phyloP scores from a whole-genome alignment of 345 rosid species.

The Lepidium aucheri region DNA sequence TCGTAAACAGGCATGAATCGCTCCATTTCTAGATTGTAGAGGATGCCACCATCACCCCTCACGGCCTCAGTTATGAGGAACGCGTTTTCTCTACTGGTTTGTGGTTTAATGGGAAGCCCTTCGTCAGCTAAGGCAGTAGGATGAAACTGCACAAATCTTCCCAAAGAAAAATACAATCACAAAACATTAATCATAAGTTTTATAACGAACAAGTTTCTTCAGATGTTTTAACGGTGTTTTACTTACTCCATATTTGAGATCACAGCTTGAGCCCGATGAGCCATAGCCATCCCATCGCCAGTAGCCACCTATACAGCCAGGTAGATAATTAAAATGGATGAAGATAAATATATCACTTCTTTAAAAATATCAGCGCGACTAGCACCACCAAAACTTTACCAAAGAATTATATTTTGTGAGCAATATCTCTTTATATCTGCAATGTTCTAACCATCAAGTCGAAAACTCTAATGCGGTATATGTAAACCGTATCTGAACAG shows the following conservation, averaged over 20 bases:
- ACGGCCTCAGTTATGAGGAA: constrained; percentile 91
- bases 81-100: constrained; percentile 60
- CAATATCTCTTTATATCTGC: not conserved
- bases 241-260: constrained; percentile 98
- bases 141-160: constrained; percentile 96
- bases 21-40: constrained; percentile 72
- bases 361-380: not conserved
- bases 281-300: constrained; percentile 98
- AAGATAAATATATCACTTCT: not conserved
- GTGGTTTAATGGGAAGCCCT: constrained; percentile 77
- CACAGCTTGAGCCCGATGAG: constrained; percentile 93
- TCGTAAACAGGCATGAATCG: constrained; percentile 86
- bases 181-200: not conserved
- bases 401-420: not conserved
- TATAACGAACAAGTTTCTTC: not conserved
- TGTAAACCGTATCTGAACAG: not conserved
- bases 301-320: constrained; percentile 68
- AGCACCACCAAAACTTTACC: not conserved
- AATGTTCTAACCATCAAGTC: not conserved
- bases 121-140: constrained; percentile 97
- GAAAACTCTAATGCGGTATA: not conserved
- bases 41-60: constrained; percentile 93
- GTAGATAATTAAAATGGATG: not conserved
- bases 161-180: not conserved
- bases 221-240: not conserved